Evolutionary conservation across 192 early-diverging fungal species (phyloP).

Genomic region (Allomyces macrogynus): DNA sequence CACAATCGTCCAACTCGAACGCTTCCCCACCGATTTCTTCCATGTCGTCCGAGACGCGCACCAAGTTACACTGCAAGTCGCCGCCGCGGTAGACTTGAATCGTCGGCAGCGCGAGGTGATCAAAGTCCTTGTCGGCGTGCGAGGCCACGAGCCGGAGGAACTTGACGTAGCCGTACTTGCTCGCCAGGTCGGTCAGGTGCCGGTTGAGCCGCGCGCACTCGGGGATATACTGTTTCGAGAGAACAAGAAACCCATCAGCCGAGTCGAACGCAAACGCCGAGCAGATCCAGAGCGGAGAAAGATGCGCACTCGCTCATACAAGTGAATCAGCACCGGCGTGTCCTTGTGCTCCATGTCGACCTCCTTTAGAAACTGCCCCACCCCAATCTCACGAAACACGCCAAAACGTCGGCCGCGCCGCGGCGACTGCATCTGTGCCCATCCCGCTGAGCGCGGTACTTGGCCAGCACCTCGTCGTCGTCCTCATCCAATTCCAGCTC

Average conservation of each 20-base stretch:
- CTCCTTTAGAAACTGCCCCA: not conserved
- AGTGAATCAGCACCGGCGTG: not conserved
- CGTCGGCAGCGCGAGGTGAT: slow-evolving; percentile 1
- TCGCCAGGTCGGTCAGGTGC: not conserved
- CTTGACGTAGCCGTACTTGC: not conserved
- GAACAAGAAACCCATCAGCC: too few relatives aligned
- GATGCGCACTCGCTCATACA: not conserved
- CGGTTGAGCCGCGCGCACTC: not conserved
- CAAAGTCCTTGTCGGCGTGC: slow-evolving; percentile 1
- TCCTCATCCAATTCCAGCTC: not conserved
- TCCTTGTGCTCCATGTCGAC: not conserved
- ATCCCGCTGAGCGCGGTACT: not conserved
- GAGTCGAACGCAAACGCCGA: too few relatives aligned
- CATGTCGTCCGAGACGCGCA: slow-evolving; percentile 2
- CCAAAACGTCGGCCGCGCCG: not conserved
- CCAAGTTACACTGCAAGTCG: not conserved
- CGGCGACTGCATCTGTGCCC: not conserved
- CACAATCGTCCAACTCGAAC: too few relatives aligned
- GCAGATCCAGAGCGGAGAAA: not conserved
- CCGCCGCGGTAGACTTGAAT: slow-evolving; percentile 2
- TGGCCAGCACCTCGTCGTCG: not conserved
- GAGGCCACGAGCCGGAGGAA: not conserved
- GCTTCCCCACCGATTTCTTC: not conserved
- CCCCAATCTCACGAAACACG: slow-evolving; percentile 2
- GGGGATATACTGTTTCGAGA: not conserved